A percentile compares a stretch with the other conserved stretches of the same genome.
These are phyloP conservation scores for Leptodontidium sp. DNA, from an alignment of 2,329 filamentous ascomycete species.

Conservation along the genomic window DNA sequence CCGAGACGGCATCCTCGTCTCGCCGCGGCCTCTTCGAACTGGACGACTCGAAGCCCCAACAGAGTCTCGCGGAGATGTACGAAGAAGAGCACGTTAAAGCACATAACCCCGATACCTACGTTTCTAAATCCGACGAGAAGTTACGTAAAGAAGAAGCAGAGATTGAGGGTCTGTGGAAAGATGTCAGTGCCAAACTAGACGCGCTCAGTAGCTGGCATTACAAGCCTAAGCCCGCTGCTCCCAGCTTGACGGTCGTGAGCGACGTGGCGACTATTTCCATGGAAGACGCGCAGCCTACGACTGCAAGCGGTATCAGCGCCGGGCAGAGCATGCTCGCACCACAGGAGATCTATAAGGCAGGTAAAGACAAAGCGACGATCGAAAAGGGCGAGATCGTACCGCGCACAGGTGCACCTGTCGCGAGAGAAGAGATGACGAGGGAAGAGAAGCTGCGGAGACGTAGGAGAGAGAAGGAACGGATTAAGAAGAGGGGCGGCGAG, in stretches of 20 bases:
- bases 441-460: slow-evolving; percentile 83
- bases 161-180: slow-evolving; percentile 83
- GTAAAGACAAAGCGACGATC: slow-evolving; percentile 63
- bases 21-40: slow-evolving; percentile 76
- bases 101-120: slow-evolving; percentile 78
- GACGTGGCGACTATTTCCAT: slow-evolving; percentile 92
- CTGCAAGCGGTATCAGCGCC: slow-evolving; percentile 75
- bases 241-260: slow-evolving; percentile 84
- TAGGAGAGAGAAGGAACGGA: slow-evolving; percentile 85
- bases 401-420: slow-evolving; percentile 79
- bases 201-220: slow-evolving; percentile 94
- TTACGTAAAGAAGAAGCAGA: slow-evolving; percentile 83
- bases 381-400: slow-evolving; percentile 76
- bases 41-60: slow-evolving; percentile 86
- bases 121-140: slow-evolving; percentile 85
- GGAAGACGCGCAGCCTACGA: slow-evolving; percentile 93
- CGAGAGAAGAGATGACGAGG: slow-evolving; percentile 84
- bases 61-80: slow-evolving; percentile 90
- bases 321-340: slow-evolving; percentile 83
- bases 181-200: slow-evolving; percentile 82
- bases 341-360: slow-evolving; percentile 91
- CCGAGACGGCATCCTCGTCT: slow-evolving; percentile 65
- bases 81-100: slow-evolving; percentile 88
- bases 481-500: slow-evolving; percentile 70
- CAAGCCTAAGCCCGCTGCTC: slow-evolving; percentile 84